Evolutionary conservation across 169 alveolate species (phyloP).

Genomic region (Cryptosporidium baileyi): DNA sequence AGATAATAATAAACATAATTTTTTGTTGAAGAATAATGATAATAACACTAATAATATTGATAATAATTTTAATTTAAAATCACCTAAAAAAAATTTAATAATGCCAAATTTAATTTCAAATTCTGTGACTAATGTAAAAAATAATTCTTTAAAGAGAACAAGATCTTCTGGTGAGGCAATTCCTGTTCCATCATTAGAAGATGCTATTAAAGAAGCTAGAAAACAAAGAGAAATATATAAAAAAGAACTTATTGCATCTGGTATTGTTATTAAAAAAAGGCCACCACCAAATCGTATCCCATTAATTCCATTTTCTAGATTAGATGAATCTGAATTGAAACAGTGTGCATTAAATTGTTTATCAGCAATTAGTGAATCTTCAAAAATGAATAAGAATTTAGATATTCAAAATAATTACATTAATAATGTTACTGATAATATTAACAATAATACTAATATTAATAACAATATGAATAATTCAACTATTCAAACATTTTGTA

Average conservation of each 20-base stretch:
- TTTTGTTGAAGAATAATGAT: background rate
- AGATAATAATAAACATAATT: background rate
- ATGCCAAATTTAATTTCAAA: background rate
- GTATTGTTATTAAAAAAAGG: slow-evolving; percentile 29
- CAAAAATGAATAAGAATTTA: slow-evolving; percentile 2
- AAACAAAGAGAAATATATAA: slow-evolving; percentile 50
- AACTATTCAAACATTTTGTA: background rate
- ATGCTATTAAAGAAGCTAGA: slow-evolving; percentile 61
- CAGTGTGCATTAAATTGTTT: slow-evolving; percentile 42
- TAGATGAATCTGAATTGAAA: slow-evolving; percentile 1
- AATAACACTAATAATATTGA: background rate
- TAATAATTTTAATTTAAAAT: background rate
- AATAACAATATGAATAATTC: background rate
- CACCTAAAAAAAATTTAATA: background rate
- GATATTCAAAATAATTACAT: background rate
- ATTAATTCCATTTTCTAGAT: slow-evolving; percentile 30
- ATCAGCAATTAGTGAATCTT: background rate
- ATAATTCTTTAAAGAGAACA: background rate
- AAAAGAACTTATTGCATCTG: slow-evolving; percentile 41
- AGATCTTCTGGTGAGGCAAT: slow-evolving; percentile 62
- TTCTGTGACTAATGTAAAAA: background rate
- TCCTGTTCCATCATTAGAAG: slow-evolving; percentile 52
- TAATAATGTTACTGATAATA: background rate
- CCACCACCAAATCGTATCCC: slow-evolving; percentile 54
- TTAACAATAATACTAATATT: background rate